Evolutionary conservation across 2,329 filamentous ascomycete genomes (phyloP), one percentile per base, ranked within the genome.

Genomic region (Curvularia sp.): DNA sequence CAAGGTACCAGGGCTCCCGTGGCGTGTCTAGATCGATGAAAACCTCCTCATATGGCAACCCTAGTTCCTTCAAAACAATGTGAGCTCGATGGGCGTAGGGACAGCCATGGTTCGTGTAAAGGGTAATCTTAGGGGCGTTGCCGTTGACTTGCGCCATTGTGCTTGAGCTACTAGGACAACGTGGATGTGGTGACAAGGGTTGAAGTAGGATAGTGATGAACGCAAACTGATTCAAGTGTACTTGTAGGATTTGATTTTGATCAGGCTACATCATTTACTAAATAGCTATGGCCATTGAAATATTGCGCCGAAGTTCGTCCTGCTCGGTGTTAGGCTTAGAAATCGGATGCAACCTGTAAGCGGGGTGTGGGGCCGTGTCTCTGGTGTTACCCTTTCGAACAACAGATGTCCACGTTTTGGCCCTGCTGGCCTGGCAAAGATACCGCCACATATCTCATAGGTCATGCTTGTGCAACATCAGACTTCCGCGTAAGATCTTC

Each of bases 1-100:
- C 81, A 8, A 95, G 84, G 73, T 94, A 95, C 81, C 88, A 91
- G 38, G 85, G 81, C 28, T 89, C 87, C 9, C 91, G 86, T 0
- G 91, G 91, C 9, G 77, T 84, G 65, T 79, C 76, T 47, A 95
- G 82, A 73, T 94, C 89, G 67, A 96, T 90, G 57, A 87, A 85
- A 60, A 90, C 87, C 65, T 92, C 88, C 57, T 91, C 87, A 68
- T 86, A 91, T 0, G 85, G 81, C 30, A 93, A 71, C 10, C 82
- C 82, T 12, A 90, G 83, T 71, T 92, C 90, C 30, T 84, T 82
- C 26, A 93, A 83, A 5, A 84, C 84, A 58, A 92, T 91, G 67
- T 93, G 88, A 0, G 86, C 89, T 35, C 92, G 88, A 72, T 94
- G 91, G 15, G 90, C 90, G 75, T 85, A 92, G 22, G 89, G 89